phyloP scores from a whole-genome alignment of 1,284 basidiomycete genomes.

The Abortiporus biennis region DNA sequence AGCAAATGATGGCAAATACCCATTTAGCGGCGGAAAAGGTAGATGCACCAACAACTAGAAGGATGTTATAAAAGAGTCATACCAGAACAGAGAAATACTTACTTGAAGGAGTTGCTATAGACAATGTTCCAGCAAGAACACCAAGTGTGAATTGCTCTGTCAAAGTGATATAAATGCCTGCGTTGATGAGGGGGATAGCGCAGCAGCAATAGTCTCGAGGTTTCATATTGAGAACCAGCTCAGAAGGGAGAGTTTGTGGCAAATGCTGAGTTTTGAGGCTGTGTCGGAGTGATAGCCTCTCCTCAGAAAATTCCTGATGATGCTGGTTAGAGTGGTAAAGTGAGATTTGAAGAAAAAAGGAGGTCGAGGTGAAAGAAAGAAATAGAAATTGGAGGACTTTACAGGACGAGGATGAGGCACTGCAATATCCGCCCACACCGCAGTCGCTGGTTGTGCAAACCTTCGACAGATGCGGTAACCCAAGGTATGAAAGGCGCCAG shows the following conservation, averaged over 20 bases:
- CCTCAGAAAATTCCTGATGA: constrained; percentile 3
- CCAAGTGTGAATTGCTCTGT: constrained; percentile 69
- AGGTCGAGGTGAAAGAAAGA: constrained; percentile 3
- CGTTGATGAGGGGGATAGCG: constrained; percentile 82
- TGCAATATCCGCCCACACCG: no score
- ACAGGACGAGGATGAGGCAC: not conserved
- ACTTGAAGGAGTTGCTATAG: constrained; percentile 78
- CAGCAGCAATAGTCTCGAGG: constrained; percentile 75
- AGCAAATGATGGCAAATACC: constrained; percentile 72
- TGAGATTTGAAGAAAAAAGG: not conserved
- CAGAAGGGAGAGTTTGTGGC: constrained; percentile 3
- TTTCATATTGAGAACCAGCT: constrained; percentile 35
- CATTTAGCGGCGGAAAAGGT: constrained; percentile 71
- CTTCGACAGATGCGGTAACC: no score
- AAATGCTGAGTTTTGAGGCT: constrained; percentile 1
- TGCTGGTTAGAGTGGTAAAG: not conserved
- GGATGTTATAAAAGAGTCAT: constrained; percentile 6
- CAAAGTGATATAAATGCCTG: constrained; percentile 80
- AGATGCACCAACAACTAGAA: constrained; percentile 76
- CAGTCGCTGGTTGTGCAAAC: no score
- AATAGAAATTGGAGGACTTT: not conserved
- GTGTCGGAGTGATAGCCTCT: constrained; percentile 1
- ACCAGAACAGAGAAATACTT: constrained; percentile 23
- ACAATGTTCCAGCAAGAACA: constrained; percentile 69
- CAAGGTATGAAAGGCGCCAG: constrained; percentile 4